These are phyloP conservation scores for Sarocladiaceae sp. DNA, from an alignment of 2,329 filamentous ascomycete genomes.

Conservation along the genomic window DNA sequence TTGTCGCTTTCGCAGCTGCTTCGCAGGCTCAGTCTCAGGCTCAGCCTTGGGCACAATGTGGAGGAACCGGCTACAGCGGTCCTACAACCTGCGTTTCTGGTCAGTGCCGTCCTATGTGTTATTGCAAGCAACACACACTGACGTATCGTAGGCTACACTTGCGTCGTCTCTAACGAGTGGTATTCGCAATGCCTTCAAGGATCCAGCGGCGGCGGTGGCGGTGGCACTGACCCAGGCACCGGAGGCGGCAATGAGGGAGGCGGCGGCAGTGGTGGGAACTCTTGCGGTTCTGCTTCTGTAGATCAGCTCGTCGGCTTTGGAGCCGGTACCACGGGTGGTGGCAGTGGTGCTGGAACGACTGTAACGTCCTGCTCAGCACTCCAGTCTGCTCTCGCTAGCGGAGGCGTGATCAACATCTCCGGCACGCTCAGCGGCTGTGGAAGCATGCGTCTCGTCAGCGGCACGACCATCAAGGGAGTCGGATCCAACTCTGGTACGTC, in stretches of 20 bases:
- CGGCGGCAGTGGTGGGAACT: neutral
- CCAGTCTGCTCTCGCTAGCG: conserved; percentile 28
- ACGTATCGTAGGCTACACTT: conserved; percentile 6
- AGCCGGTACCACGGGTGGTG: conserved; percentile 39
- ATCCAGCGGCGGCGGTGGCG: conserved; percentile 16
- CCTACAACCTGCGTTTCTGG: conserved; percentile 40
- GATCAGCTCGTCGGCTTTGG: conserved; percentile 23
- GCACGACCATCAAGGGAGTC: conserved; percentile 49
- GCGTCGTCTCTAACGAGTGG: conserved; percentile 20
- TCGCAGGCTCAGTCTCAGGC: neutral
- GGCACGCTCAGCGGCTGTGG: conserved; percentile 37
- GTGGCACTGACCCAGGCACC: neutral
- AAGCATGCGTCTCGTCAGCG: conserved; percentile 40
- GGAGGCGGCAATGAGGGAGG: neutral
- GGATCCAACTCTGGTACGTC: conserved; percentile 32
- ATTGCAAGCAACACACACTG: neutral
- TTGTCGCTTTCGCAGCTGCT: conserved; percentile 3
- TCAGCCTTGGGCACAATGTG: conserved; percentile 10
- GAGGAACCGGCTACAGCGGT: conserved; percentile 27
- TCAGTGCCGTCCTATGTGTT: no score
- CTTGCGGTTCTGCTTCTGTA: conserved; percentile 9
- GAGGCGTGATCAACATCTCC: conserved; percentile 41
- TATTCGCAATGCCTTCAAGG: conserved; percentile 52
- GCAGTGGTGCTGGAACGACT: conserved; percentile 37
- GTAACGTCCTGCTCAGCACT: conserved; percentile 40